Conservation (phyloP, 345 rosid species). For the Citrus glauca region DNA sequence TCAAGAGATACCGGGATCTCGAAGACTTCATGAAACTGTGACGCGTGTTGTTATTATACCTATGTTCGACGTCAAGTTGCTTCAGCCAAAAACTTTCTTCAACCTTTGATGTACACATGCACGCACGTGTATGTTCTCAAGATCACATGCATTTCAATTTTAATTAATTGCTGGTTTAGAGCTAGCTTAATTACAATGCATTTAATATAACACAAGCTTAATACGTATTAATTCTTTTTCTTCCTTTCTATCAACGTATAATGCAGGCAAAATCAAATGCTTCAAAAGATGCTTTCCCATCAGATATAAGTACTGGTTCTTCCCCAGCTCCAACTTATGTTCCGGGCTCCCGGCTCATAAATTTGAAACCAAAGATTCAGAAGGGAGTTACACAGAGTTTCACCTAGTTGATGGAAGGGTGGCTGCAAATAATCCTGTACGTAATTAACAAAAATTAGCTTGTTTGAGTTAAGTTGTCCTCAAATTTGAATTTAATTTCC, state of each 20-base stretch:
- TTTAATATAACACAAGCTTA: too few species aligned
- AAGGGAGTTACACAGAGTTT: slow-evolving; percentile 17
- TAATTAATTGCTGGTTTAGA: too few species aligned
- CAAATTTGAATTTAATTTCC: background rate
- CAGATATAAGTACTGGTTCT: slow-evolving; percentile 14
- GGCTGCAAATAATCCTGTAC: background rate
- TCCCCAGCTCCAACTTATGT: slow-evolving; percentile 21
- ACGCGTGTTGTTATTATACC: slow-evolving; percentile 18
- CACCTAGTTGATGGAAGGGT: slow-evolving; percentile 9
- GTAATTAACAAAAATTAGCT: too few species aligned
- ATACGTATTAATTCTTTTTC: too few species aligned
- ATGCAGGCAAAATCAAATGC: slow-evolving; percentile 18
- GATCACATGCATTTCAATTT: too few species aligned
- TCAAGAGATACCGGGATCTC: background rate
- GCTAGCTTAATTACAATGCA: background rate
- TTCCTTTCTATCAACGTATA: background rate
- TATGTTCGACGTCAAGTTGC: slow-evolving; percentile 17
- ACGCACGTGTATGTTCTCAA: background rate
- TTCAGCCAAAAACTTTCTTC: slow-evolving; percentile 19
- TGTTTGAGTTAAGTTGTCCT: too few species aligned
- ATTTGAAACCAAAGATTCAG: slow-evolving; percentile 10
- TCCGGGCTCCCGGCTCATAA: background rate
- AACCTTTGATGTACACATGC: background rate
- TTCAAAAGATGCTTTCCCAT: slow-evolving; percentile 16
- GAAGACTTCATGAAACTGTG: slow-evolving; percentile 6